phyloP scores from a whole-genome alignment of 352 stramenopile genomes.

The Phytophthora boehmeriae region DNA sequence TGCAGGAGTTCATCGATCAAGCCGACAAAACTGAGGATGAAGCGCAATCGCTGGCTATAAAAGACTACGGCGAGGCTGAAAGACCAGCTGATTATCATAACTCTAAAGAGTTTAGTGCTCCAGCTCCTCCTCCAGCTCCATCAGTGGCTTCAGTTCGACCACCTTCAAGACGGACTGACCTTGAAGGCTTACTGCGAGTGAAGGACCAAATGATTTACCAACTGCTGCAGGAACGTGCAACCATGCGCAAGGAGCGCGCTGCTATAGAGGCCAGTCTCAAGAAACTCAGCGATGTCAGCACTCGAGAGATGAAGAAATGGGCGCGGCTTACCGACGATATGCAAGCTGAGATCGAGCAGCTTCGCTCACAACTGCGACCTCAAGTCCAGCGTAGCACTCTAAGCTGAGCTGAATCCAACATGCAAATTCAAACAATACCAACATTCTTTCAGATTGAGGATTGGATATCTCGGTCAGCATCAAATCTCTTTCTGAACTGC shows the following conservation, averaged over 20 bases:
- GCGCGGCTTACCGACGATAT: conserved; percentile 81
- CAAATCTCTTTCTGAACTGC: no score
- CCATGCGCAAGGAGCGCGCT: conserved; percentile 56
- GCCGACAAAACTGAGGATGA: conserved; percentile 42
- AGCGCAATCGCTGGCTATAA: conserved; percentile 60
- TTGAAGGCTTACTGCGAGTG: conserved; percentile 53
- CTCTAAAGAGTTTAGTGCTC: conserved; percentile 21
- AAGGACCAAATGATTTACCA: conserved; percentile 90
- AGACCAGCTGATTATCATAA: background rate
- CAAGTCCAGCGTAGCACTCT: conserved; percentile 8
- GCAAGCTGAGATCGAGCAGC: conserved; percentile 75
- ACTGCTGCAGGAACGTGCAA: conserved; percentile 67
- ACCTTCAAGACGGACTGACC: conserved; percentile 24
- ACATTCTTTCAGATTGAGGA: no score
- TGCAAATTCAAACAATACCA: no score
- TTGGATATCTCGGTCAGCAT: no score
- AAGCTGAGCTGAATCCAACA: background rate
- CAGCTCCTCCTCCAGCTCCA: conserved; percentile 42
- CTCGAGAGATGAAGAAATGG: conserved; percentile 86
- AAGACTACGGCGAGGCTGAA: conserved; percentile 32
- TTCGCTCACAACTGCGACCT: conserved; percentile 39
- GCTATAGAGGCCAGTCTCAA: conserved; percentile 60
- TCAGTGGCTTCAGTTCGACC: conserved; percentile 55
- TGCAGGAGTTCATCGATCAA: conserved; percentile 48
- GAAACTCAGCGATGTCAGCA: conserved; percentile 72